Evolutionary conservation across 495 filamentous ascomycete species (phyloP).

Genomic region (Neurospora pannonica): DNA sequence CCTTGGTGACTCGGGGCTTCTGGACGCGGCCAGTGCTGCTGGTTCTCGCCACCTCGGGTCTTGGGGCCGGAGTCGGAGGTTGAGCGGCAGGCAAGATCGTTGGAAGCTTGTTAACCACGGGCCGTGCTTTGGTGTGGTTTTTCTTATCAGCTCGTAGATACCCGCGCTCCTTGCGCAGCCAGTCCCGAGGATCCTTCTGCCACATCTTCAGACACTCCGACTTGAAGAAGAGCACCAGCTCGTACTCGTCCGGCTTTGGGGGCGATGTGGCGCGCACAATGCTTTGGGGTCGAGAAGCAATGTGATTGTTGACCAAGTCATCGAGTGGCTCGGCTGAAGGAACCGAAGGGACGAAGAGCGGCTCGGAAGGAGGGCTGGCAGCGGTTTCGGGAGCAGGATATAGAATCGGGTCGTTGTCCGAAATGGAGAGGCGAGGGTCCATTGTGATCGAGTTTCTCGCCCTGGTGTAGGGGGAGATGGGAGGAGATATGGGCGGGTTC

Average conservation of each 20-base stretch:
- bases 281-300: constrained; percentile 49
- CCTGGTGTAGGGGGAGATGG: constrained; percentile 56
- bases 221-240: constrained; percentile 55
- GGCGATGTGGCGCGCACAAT: constrained; percentile 50
- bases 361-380: constrained; percentile 39
- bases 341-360: constrained; percentile 43
- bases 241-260: constrained; percentile 61
- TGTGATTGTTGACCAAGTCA: constrained; percentile 52
- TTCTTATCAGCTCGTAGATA: constrained; percentile 44
- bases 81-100: constrained; percentile 36
- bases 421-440: constrained; percentile 31
- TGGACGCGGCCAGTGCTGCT: constrained; percentile 37
- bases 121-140: constrained; percentile 18
- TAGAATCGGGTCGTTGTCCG: constrained; percentile 49
- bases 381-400: constrained; percentile 42
- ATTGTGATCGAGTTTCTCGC: constrained; percentile 24
- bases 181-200: constrained; percentile 47
- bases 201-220: constrained; percentile 53
- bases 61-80: constrained; percentile 18
- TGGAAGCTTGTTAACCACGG: constrained; percentile 17
- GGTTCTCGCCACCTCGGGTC: constrained; percentile 30
- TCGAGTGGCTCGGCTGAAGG: constrained; percentile 30
- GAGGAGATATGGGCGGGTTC: constrained; percentile 57
- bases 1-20: constrained; percentile 16
- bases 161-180: constrained; percentile 54